These are phyloP conservation scores for Vitis rotundifolia DNA, from an alignment of 164 flowering plant species.

Conservation along the genomic window DNA sequence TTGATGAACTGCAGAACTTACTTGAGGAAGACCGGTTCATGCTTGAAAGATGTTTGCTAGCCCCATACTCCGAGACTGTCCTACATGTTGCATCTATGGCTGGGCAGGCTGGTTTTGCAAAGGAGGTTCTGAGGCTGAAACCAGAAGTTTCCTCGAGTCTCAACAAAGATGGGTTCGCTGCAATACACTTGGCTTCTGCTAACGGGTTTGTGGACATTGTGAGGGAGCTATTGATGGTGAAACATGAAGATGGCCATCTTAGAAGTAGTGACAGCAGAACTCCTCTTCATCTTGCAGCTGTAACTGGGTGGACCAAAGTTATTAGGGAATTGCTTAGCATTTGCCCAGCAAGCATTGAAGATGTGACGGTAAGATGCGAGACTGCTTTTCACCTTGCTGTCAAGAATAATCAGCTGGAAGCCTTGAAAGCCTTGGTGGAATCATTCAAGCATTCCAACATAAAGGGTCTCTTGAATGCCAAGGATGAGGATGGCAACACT, in stretches of 20 bases:
- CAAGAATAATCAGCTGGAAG: neutral
- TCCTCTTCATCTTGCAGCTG: constrained; percentile 2
- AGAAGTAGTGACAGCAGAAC: neutral
- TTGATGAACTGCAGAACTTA: too few species aligned
- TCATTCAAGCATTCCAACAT: neutral
- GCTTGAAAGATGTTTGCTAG: too few species aligned
- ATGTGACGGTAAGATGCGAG: neutral
- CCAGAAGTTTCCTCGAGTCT: constrained; percentile 1
- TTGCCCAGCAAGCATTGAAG: neutral
- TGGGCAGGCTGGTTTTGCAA: neutral
- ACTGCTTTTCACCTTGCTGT: constrained; percentile 14
- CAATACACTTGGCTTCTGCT: neutral
- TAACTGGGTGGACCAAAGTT: neutral
- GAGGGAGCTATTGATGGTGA: constrained; percentile 4
- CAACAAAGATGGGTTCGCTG: neutral
- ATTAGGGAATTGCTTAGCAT: neutral
- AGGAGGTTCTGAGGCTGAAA: neutral
- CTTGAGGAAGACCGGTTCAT: too few species aligned
- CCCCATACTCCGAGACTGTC: too few species aligned
- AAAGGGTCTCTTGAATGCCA: neutral
- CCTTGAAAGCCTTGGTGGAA: constrained; percentile 1
- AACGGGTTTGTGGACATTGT: neutral
- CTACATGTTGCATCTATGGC: neutral
- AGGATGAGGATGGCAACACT: constrained; percentile 10
- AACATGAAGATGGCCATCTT: neutral